Conservation (phyloP, 371 early-diverging fungal species). For the Mucor saturninus region DNA sequence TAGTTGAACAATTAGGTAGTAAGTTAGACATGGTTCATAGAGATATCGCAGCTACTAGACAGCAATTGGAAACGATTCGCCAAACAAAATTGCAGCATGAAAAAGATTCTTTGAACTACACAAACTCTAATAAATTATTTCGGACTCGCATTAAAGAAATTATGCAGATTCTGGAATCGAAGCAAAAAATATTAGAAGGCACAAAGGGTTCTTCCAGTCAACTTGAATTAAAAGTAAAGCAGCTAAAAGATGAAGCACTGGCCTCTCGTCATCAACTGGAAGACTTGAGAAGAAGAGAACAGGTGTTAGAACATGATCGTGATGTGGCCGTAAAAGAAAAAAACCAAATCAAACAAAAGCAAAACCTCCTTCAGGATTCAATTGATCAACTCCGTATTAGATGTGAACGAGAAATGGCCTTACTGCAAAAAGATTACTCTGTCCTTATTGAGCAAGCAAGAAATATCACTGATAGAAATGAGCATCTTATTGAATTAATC, state of each 20-base stretch:
- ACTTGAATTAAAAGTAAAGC: conserved; percentile 49
- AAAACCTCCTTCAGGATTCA: conserved; percentile 30
- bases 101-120: conserved; percentile 29
- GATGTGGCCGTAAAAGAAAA: conserved; percentile 42
- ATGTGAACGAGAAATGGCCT: conserved; percentile 36
- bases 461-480: conserved; percentile 29
- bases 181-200: conserved; percentile 45
- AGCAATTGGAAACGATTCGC: conserved; percentile 39
- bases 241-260: conserved; percentile 49
- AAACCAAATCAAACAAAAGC: conserved; percentile 38
- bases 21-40: conserved; percentile 35
- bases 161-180: conserved; percentile 46
- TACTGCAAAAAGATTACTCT: conserved; percentile 30
- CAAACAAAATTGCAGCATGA: conserved; percentile 41
- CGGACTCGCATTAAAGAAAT: conserved; percentile 41
- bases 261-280: conserved; percentile 49
- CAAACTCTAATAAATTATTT: conserved; percentile 37
- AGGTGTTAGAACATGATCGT: conserved; percentile 44
- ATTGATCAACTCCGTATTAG: conserved; percentile 32
- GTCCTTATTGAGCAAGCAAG: conserved; percentile 25
- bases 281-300: conserved; percentile 43
- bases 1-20: conserved; percentile 43
- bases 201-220: conserved; percentile 41
- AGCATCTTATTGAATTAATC: conserved; percentile 18
- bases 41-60: conserved; percentile 32